A percentile compares a stretch with the other conserved stretches of the same genome.
Conservation (phyloP, 768 basidiomycete genomes). For the Thelephora aurantiotincta region DNA sequence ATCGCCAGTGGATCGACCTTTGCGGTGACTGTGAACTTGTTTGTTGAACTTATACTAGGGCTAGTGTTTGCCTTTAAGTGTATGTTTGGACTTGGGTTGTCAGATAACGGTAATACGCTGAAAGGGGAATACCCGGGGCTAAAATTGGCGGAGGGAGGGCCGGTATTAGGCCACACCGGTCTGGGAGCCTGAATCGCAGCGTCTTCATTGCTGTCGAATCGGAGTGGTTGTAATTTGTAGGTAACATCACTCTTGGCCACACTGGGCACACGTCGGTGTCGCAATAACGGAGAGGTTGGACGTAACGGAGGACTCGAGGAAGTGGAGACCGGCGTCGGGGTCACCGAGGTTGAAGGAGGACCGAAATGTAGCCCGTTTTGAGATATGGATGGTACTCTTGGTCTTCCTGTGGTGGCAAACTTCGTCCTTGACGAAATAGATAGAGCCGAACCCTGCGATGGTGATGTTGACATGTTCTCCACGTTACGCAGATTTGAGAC, state of each 20-base stretch:
- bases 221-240: slow-evolving; percentile 12
- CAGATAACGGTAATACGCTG: no score
- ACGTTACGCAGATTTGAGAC: slow-evolving; percentile 9
- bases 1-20: slow-evolving; percentile 42
- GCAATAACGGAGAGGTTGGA: no score
- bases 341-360: slow-evolving; percentile 5
- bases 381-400: no score
- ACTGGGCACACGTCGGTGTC: no score
- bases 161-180: no score
- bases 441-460: slow-evolving; percentile 13
- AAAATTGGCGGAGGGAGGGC: no score
- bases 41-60: no score
- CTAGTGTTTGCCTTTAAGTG: no score
- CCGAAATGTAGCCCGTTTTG: neutral
- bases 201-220: slow-evolving; percentile 9
- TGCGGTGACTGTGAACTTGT: slow-evolving; percentile 7
- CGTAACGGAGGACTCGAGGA: slow-evolving; percentile 6
- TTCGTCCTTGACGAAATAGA: neutral
- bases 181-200: slow-evolving; percentile 6
- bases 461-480: slow-evolving; percentile 12
- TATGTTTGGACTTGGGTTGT: no score
- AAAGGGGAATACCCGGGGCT: no score
- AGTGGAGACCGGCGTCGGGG: slow-evolving; percentile 8
- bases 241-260: neutral
- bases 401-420: no score